Evolutionary conservation across 345 rosid species (phyloP).

Genomic region (Mercurialis annua): DNA sequence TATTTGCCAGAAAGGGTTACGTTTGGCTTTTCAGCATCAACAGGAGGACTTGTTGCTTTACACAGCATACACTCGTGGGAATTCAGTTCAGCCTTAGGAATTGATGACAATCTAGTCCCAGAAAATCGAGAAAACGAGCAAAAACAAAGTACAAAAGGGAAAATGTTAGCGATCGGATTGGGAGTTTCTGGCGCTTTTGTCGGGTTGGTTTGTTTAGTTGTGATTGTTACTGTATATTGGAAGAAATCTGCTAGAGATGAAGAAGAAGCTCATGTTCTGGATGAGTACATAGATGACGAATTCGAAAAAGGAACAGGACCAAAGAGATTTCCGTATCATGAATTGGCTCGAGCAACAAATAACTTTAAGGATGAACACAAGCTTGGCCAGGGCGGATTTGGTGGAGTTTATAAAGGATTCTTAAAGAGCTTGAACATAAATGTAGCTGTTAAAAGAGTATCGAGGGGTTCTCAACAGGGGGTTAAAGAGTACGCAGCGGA

Average conservation of each 20-base stretch:
- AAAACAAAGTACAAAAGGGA: background rate
- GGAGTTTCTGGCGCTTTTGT: constrained; percentile 4
- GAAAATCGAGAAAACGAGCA: background rate
- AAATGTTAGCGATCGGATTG: background rate
- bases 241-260: background rate
- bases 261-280: constrained; percentile 3
- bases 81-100: constrained; percentile 17
- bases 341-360: constrained; percentile 19
- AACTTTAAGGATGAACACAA: constrained; percentile 14
- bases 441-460: constrained; percentile 24
- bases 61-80: constrained; percentile 21
- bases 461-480: constrained; percentile 23
- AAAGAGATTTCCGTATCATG: constrained; percentile 16
- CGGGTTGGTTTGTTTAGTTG: background rate
- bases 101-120: background rate
- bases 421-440: constrained; percentile 2
- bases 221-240: background rate
- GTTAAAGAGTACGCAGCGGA: constrained; percentile 25
- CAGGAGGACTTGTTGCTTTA: constrained; percentile 10
- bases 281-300: constrained; percentile 19
- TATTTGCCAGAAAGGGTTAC: constrained; percentile 16
- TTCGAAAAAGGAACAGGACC: constrained; percentile 25
- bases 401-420: constrained; percentile 26
- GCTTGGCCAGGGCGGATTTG: constrained; percentile 28
- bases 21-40: constrained; percentile 27